These are phyloP conservation scores for Inonotus obliquus DNA, from an alignment of 1,284 basidiomycete genomes.

Conservation along the genomic window DNA sequence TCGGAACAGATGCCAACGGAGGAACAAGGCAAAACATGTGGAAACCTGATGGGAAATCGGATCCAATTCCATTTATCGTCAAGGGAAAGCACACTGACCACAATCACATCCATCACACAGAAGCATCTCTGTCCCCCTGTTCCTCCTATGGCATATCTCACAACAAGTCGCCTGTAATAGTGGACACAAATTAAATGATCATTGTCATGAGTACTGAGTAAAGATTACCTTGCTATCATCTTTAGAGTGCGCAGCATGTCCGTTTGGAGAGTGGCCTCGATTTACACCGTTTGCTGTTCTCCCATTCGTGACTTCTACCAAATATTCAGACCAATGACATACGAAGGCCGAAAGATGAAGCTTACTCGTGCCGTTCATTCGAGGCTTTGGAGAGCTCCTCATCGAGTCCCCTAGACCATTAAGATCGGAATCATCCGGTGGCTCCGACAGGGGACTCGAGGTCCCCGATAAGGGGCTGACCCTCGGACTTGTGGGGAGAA, in stretches of 20 bases:
- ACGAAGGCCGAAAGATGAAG: slow-evolving; percentile 16
- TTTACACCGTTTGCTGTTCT: slow-evolving; percentile 6
- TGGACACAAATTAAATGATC: not conserved
- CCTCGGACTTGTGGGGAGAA: slow-evolving; percentile 43
- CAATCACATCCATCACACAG: slow-evolving; percentile 97
- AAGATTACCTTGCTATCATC: slow-evolving; percentile 13
- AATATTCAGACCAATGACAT: not conserved
- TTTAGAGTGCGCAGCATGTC: not conserved
- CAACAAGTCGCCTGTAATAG: slow-evolving; percentile 37
- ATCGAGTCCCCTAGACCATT: slow-evolving; percentile 37
- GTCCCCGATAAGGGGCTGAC: slow-evolving; percentile 67
- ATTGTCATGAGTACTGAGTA: not conserved
- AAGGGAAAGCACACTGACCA: slow-evolving; percentile 47
- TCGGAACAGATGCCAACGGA: slow-evolving; percentile 79
- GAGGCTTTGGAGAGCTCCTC: slow-evolving; percentile 26
- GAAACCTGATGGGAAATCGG: slow-evolving; percentile 56
- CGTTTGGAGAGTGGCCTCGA: slow-evolving; percentile 4
- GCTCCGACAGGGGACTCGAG: slow-evolving; percentile 75
- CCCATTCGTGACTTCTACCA: slow-evolving; percentile 3
- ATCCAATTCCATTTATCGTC: slow-evolving; percentile 20
- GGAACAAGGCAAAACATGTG: slow-evolving; percentile 97
- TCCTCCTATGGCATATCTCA: slow-evolving; percentile 88
- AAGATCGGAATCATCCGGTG: slow-evolving; percentile 65
- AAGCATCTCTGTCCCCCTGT: slow-evolving; percentile 86
- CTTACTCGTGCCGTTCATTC: slow-evolving; percentile 34